These are phyloP conservation scores for Auricularia sp. DNA, from an alignment of 768 basidiomycete genomes.

Conservation along the genomic window DNA sequence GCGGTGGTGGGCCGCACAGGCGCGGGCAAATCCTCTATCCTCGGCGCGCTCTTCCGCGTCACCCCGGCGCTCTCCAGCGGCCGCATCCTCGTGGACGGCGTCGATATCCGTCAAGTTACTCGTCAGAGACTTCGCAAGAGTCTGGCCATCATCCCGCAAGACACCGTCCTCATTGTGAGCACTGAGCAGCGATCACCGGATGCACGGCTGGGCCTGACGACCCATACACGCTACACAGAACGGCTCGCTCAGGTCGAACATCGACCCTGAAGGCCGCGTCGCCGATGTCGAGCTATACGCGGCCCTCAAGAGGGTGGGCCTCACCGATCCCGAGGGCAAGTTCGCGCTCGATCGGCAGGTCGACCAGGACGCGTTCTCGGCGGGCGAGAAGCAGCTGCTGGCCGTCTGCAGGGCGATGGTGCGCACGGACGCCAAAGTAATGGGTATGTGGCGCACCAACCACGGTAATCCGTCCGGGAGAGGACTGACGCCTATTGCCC, in stretches of 20 bases:
- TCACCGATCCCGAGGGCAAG: conserved; percentile 39
- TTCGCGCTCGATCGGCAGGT: conserved; percentile 54
- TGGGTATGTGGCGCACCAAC: conserved; percentile 35
- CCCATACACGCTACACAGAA: background rate
- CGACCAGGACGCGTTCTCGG: conserved; percentile 57
- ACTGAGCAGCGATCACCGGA: no score
- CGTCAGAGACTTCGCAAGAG: conserved; percentile 41
- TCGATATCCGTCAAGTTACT: conserved; percentile 42
- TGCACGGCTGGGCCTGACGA: conserved; percentile 10
- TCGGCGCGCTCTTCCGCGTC: conserved; percentile 45
- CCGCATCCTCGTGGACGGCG: conserved; percentile 45
- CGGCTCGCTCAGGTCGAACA: background rate
- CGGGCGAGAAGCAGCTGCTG: conserved; percentile 56
- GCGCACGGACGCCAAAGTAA: conserved; percentile 43
- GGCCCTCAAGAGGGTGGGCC: conserved; percentile 45
- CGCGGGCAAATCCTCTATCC: conserved; percentile 42
- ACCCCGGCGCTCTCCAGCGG: conserved; percentile 50
- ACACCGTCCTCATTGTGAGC: conserved; percentile 39
- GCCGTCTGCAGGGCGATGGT: conserved; percentile 52
- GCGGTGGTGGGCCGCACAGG: conserved; percentile 42
- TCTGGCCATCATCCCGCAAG: conserved; percentile 62
- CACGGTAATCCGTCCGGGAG: background rate
- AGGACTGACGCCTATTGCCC: background rate
- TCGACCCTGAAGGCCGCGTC: background rate
- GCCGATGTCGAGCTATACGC: conserved; percentile 53